These are phyloP conservation scores for Sugiyamaella boreocaroliniensis DNA, from an alignment of 805 yeast species.

Conservation along the genomic window DNA sequence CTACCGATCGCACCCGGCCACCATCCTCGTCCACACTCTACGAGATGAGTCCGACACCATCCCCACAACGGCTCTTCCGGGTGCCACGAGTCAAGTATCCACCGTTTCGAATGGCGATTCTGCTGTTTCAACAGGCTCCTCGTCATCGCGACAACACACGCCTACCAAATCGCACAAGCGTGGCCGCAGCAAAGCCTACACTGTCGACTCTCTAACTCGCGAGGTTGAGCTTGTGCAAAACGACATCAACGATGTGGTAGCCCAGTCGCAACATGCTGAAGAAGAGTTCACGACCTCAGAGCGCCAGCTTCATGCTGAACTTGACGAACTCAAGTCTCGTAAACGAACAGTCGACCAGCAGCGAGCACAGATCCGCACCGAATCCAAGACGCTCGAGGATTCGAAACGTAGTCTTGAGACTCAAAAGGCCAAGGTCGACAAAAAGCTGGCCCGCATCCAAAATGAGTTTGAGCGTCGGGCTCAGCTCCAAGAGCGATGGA, in stretches of 20 bases:
- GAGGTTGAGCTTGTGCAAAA: conserved; percentile 31
- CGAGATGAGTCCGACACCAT: conserved; percentile 19
- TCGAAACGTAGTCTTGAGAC: conserved; percentile 32
- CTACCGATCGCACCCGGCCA: conserved; percentile 23
- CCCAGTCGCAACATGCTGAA: conserved; percentile 23
- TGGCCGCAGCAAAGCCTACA: conserved; percentile 18
- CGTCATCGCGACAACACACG: not conserved
- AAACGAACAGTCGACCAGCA: conserved; percentile 28
- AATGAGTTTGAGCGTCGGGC: conserved; percentile 14
- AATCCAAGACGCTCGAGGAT: conserved; percentile 33
- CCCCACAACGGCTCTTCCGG: conserved; percentile 15
- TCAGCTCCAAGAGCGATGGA: conserved; percentile 15
- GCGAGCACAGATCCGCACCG: conserved; percentile 31
- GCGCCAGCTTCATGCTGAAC: conserved; percentile 23
- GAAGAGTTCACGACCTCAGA: conserved; percentile 25
- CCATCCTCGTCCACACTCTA: conserved; percentile 25
- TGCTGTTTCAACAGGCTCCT: not conserved
- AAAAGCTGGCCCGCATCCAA: conserved; percentile 17
- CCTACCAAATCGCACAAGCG: conserved; percentile 1
- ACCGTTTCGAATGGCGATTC: not conserved
- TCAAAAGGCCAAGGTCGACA: conserved; percentile 29
- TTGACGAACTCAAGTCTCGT: conserved; percentile 25
- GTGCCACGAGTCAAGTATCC: not conserved
- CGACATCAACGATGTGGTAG: conserved; percentile 27
- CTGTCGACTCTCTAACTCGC: conserved; percentile 30